Evolutionary conservation across 257 asterid species (phyloP), one percentile per base, ranked within the genome.

Genomic region (Cordia subcordata): DNA sequence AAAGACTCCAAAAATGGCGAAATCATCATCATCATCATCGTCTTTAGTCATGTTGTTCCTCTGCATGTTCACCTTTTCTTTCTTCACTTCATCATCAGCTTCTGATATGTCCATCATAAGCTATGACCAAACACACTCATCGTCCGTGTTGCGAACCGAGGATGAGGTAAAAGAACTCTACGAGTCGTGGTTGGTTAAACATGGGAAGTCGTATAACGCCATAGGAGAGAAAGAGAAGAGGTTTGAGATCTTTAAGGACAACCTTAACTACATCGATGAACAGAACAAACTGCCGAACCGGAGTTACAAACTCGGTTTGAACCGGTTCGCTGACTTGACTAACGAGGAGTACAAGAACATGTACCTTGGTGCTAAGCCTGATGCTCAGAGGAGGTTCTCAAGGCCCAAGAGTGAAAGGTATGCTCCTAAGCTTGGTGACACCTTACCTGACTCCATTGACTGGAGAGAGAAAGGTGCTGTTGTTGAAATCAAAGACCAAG

Each of bases 391-490:
- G 20, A 80, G 82, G 32, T 22, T 78, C 12, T 39, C 72, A 0
- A 71, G 42, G 32, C 4, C 16, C 12, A 64, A 47, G 60, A 83
- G 86, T 66, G 69, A 72, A 46, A 72, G 86, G 35, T 83, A 81
- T 27, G 56, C 19, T 45, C 83, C 85, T 0, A 73, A 62, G 40
- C 64, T 62, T 18, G 87, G 83, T 14, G 88, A 79, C 13, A 63
- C 65, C 51, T 60, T 88, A 81, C 95, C 96, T 68, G 94, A 80
- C 0, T 82, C 94, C n/a, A 18, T 88, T 61, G 96, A 88, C 71
- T 88, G 96, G 96, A 82, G 93, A 61, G 57, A 65, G 49, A 75
- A 80, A 69, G 95, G 94, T 27, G 95, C 94, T 11, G 94, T 88
- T 12, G 73, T 50, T 51, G 71, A 71, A 21, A 67, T 88, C 68